Conservation (phyloP, 306 rosid species). For the Lagenaria siceraria region DNA sequence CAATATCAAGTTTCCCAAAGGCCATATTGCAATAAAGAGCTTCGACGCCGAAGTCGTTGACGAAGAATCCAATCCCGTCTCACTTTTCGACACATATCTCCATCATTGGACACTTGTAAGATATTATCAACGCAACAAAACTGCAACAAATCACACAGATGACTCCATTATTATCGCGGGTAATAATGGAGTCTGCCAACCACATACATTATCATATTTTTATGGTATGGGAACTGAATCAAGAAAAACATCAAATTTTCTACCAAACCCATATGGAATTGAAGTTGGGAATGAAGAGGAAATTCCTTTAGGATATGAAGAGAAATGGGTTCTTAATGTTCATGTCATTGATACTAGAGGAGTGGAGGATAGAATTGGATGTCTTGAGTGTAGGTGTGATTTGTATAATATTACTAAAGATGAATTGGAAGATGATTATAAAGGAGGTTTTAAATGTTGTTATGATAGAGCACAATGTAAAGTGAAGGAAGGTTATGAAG, state of each 20-base stretch:
- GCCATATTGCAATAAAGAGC: conserved; percentile 54
- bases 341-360: conserved; percentile 79
- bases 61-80: conserved; percentile 36
- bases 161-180: not conserved
- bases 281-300: conserved; percentile 47
- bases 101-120: conserved; percentile 47
- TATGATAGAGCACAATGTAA: conserved; percentile 41
- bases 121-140: conserved; percentile 12
- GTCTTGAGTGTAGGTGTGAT: conserved; percentile 56
- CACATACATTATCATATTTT: conserved; percentile 17
- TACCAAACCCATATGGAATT: conserved; percentile 61
- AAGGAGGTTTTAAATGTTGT: conserved; percentile 56
- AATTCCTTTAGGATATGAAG: conserved; percentile 51
- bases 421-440: conserved; percentile 28
- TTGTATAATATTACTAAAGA: conserved; percentile 49
- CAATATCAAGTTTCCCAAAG: conserved; percentile 44
- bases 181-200: conserved; percentile 50
- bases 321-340: conserved; percentile 53
- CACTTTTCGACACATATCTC: conserved; percentile 66
- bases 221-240: conserved; percentile 70
- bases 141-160: not conserved
- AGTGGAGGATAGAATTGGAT: conserved; percentile 36
- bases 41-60: conserved; percentile 62
- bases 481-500: conserved; percentile 30
- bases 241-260: conserved; percentile 30